Evolutionary conservation across 352 stramenopile species (phyloP).

Genomic region (Lagenidium sp.): DNA sequence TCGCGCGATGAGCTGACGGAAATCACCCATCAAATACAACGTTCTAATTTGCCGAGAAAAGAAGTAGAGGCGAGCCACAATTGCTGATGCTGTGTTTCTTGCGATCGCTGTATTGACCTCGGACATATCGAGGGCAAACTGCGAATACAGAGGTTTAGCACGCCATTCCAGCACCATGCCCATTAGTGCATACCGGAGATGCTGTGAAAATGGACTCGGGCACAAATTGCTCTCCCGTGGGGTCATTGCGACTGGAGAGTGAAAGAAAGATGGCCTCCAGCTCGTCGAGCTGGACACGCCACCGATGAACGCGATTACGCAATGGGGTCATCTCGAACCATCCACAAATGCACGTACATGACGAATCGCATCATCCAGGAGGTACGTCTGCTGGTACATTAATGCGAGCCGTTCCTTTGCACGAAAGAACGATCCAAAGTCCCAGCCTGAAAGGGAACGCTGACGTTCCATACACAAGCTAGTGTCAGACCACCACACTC

Average conservation of each 20-base stretch:
- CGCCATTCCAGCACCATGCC: neutral
- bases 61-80: constrained; percentile 60
- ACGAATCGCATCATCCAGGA: constrained; percentile 73
- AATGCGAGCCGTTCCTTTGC: constrained; percentile 71
- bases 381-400: constrained; percentile 80
- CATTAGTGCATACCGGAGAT: constrained; percentile 32
- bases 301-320: too few relatives aligned
- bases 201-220: constrained; percentile 55
- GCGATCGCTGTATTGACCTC: constrained; percentile 41
- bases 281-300: constrained; percentile 71
- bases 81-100: constrained; percentile 32
- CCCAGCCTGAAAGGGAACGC: constrained; percentile 37
- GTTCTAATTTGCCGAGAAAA: constrained; percentile 73
- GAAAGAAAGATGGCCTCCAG: constrained; percentile 54
- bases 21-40: constrained; percentile 63
- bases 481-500: neutral
- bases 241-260: constrained; percentile 10
- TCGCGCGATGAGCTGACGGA: constrained; percentile 48
- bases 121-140: constrained; percentile 58
- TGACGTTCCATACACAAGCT: too few relatives aligned
- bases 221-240: too few relatives aligned
- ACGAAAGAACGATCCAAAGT: constrained; percentile 74
- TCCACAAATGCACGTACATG: constrained; percentile 44
- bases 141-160: neutral
- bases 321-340: too few relatives aligned